Evolutionary conservation across 2,329 filamentous ascomycete genomes (phyloP).

Genomic region (Elsinoe australis): DNA sequence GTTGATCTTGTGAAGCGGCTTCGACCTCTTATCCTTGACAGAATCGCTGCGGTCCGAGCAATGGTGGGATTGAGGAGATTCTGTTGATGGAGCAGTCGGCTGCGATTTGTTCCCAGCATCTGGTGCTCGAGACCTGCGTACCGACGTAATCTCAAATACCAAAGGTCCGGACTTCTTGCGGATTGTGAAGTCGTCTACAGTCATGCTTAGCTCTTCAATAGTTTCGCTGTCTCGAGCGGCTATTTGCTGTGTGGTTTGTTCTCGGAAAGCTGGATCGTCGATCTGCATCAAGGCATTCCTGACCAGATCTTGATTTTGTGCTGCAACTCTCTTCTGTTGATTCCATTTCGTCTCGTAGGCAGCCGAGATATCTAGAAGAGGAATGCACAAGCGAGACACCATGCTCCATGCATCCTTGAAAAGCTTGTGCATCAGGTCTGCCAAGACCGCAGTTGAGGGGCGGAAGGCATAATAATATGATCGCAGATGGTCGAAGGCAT

Average conservation of each 20-base stretch:
- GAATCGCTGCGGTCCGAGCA: no score
- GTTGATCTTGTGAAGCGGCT: no score
- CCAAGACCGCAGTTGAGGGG: conserved; percentile 2
- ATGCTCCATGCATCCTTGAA: conserved; percentile 2
- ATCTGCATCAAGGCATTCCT: background rate
- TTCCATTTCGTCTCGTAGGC: conserved; percentile 11
- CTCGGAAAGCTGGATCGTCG: conserved; percentile 1
- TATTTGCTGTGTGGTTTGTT: background rate
- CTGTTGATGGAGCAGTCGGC: background rate
- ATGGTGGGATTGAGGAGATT: no score
- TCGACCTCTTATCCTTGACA: no score
- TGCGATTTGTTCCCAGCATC: background rate
- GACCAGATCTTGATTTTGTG: background rate
- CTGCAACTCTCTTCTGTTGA: background rate
- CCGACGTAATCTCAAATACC: background rate
- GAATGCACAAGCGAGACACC: background rate
- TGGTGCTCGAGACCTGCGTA: background rate
- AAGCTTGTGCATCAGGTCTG: conserved; percentile 6
- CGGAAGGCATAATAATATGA: conserved; percentile 11
- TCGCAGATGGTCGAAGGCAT: conserved; percentile 1
- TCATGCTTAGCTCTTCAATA: background rate
- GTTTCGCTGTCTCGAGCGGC: background rate
- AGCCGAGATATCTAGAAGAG: conserved; percentile 2
- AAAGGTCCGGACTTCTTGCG: conserved; percentile 1
- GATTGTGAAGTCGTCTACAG: background rate